phyloP scores from a whole-genome alignment of 2,329 filamentous ascomycete species.

The Botrytis fabae region DNA sequence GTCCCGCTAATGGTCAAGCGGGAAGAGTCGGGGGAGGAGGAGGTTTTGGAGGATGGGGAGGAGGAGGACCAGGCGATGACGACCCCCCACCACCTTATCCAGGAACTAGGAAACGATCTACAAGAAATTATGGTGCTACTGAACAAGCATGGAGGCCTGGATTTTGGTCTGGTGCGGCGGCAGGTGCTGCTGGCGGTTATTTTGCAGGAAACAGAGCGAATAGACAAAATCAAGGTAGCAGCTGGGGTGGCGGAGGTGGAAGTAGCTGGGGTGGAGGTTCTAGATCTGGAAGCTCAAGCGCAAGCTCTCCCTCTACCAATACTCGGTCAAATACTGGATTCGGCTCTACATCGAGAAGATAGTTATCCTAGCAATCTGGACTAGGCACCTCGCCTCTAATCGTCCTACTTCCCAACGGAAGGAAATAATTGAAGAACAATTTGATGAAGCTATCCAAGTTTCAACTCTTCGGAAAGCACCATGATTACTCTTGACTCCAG shows the following conservation, averaged over 20 bases:
- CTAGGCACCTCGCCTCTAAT: constrained; percentile 9
- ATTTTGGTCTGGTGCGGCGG: constrained; percentile 65
- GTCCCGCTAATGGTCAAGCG: constrained; percentile 39
- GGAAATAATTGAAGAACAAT: too few relatives aligned
- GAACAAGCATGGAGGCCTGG: constrained; percentile 65
- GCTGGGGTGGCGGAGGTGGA: constrained; percentile 31
- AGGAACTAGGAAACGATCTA: constrained; percentile 30
- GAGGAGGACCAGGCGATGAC: constrained; percentile 37
- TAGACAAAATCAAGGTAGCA: constrained; percentile 35
- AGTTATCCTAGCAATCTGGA: constrained; percentile 15
- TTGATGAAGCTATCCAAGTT: neutral
- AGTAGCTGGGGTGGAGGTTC: constrained; percentile 24
- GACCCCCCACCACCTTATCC: constrained; percentile 41
- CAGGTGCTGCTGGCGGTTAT: constrained; percentile 70
- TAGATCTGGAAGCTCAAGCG: constrained; percentile 36
- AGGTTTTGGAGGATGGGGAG: constrained; percentile 46
- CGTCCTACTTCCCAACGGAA: neutral
- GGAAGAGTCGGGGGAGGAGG: constrained; percentile 42
- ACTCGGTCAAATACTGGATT: constrained; percentile 71
- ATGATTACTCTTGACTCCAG: neutral
- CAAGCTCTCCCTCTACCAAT: constrained; percentile 36
- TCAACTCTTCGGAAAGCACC: neutral
- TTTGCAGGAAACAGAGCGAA: constrained; percentile 65
- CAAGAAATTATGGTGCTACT: constrained; percentile 31
- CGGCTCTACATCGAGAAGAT: constrained; percentile 65